Evolutionary conservation across 768 basidiomycete genomes (phyloP), one percentile per base, ranked within the genome.

Genomic region (Boletus fagicola): DNA sequence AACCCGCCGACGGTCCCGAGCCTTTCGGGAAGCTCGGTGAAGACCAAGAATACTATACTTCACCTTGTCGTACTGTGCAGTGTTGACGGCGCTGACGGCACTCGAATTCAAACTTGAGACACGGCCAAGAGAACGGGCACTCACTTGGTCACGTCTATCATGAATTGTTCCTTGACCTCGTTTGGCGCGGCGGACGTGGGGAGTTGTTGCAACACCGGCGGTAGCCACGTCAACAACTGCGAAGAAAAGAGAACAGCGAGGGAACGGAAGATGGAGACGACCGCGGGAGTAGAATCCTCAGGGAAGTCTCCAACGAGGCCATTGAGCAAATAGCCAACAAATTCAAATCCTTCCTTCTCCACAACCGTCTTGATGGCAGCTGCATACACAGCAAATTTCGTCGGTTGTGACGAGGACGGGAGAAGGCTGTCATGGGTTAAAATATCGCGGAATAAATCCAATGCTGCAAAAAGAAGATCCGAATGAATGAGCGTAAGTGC

Each of bases 291-390:
- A 4, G 86, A 81, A 57, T 98, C 96, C 68, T 93, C 93, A 4
- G 92, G 92, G 70, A 95, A 98, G 59, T 90, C 87, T 22, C 88
- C 86, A 5, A 92, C 85, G 28, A 98, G 77, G 4, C 97, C 96
- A 20, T 79, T 74, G 51, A 98, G 76, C 30, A 94, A 70, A 60
- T 83, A 83, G 15, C 81, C 80, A 16, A 91, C 69, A 16, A 98
- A 78, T 63, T 83, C 81, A 53, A 82, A 80, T 4, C 94, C 93
- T 69, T 91, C 85, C 60, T 85, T 84, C 53, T 83, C 78, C 46
- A 94, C 71, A 36, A 83, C 80, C 4, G 71, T 72, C 30, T 78
- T 78, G 63, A 94, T 90, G 42, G 84, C 76, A 10, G 79, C 68
- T 1, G 86, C 83, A 68, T 87, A 92, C 15, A 80, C 62, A 1